A percentile compares a stretch with the other conserved stretches of the same genome.
These are phyloP conservation scores for Phytophthora niederhauseri DNA, from an alignment of 352 stramenopile species.

Conservation along the genomic window DNA sequence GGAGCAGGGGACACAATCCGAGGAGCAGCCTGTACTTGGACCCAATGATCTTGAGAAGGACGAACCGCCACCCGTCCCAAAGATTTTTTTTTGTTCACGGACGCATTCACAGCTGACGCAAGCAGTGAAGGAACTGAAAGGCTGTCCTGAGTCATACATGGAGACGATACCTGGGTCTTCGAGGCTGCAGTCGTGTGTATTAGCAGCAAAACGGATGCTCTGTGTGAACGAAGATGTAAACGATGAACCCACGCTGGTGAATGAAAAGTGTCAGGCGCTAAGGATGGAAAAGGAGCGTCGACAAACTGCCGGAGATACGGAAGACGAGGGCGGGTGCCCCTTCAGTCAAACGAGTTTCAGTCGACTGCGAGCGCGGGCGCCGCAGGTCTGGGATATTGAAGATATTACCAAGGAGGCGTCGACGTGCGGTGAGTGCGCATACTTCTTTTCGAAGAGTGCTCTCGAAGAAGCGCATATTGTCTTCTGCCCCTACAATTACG, in stretches of 20 bases:
- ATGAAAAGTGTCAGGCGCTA: slow-evolving; percentile 73
- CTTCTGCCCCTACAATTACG: slow-evolving; percentile 89
- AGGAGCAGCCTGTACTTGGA: slow-evolving; percentile 4
- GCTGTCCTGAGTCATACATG: slow-evolving; percentile 63
- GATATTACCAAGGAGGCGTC: slow-evolving; percentile 66
- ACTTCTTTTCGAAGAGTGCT: slow-evolving; percentile 64
- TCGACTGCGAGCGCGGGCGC: slow-evolving; percentile 38
- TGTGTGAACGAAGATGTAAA: slow-evolving; percentile 81
- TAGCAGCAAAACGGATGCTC: slow-evolving; percentile 74
- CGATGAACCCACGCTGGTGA: slow-evolving; percentile 45
- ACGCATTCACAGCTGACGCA: slow-evolving; percentile 85
- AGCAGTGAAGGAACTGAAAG: slow-evolving; percentile 78
- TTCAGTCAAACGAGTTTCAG: slow-evolving; percentile 56
- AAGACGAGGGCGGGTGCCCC: slow-evolving; percentile 53
- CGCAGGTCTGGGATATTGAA: slow-evolving; percentile 83
- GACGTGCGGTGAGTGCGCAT: slow-evolving; percentile 70
- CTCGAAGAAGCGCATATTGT: slow-evolving; percentile 69
- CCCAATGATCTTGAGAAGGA: slow-evolving; percentile 1
- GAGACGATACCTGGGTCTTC: slow-evolving; percentile 39
- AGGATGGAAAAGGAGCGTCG: slow-evolving; percentile 28
- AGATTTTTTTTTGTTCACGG: slow-evolving; percentile 85
- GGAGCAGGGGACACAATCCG: slow-evolving; percentile 6
- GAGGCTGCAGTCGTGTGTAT: slow-evolving; percentile 64
- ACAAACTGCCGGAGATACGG: slow-evolving; percentile 9
- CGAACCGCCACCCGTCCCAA: slow-evolving; percentile 36